A percentile compares a stretch with the other conserved stretches of the same genome.
phyloP scores from a whole-genome alignment of 2,329 filamentous ascomycete genomes.

The Periconia sp. region DNA sequence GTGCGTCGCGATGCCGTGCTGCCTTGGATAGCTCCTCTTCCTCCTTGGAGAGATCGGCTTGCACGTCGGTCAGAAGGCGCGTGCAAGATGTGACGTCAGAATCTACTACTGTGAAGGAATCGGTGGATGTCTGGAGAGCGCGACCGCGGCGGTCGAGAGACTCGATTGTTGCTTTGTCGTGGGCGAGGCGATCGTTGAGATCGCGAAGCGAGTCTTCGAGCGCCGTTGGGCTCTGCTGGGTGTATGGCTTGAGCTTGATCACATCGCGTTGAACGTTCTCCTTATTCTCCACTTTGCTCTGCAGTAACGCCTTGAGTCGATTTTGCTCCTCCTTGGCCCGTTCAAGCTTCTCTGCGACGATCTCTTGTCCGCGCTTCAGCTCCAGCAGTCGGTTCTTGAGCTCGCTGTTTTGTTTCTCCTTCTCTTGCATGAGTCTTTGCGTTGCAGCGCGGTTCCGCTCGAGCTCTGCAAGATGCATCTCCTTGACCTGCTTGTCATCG shows the following conservation, averaged over 20 bases:
- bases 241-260: constrained; percentile 88
- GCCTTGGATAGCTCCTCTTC: constrained; percentile 87
- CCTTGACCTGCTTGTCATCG: constrained; percentile 84
- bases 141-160: constrained; percentile 84
- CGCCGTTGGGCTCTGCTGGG: constrained; percentile 82
- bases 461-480: constrained; percentile 80
- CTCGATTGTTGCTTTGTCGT: constrained; percentile 86
- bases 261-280: constrained; percentile 82
- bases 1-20: constrained; percentile 80
- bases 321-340: constrained; percentile 81
- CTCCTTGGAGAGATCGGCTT: constrained; percentile 83
- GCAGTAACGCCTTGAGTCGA: constrained; percentile 73
- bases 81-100: constrained; percentile 87
- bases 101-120: constrained; percentile 84
- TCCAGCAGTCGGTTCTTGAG: constrained; percentile 83
- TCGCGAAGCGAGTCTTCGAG: constrained; percentile 84
- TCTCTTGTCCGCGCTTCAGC: constrained; percentile 80
- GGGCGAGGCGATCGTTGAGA: constrained; percentile 76
- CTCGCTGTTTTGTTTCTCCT: constrained; percentile 84
- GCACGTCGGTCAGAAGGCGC: constrained; percentile 86
- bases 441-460: constrained; percentile 78
- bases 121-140: constrained; percentile 87
- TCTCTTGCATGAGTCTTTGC: constrained; percentile 82
- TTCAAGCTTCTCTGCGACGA: constrained; percentile 81
- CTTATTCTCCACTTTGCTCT: constrained; percentile 73